A percentile compares a stretch with the other conserved stretches of the same genome.
Evolutionary conservation across 192 early-diverging fungal genomes (phyloP).

Genomic region (Coemansia sp.): DNA sequence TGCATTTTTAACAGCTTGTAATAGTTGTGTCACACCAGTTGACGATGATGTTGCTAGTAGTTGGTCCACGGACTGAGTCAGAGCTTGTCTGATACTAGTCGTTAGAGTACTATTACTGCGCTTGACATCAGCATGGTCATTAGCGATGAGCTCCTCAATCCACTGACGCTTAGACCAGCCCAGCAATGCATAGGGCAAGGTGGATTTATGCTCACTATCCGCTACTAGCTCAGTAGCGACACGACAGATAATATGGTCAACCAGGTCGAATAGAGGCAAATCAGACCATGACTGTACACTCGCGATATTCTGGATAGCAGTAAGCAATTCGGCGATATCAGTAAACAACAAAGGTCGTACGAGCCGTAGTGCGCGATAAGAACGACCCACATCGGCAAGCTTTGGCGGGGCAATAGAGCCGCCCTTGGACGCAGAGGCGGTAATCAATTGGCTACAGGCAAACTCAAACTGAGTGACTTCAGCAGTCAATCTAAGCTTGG

Average conservation of each 20-base stretch:
- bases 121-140: neutral
- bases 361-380: conserved; percentile 23
- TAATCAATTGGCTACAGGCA: conserved; percentile 36
- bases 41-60: neutral
- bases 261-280: conserved; percentile 14
- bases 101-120: neutral
- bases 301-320: neutral
- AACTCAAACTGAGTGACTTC: conserved; percentile 46
- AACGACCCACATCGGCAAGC: conserved; percentile 16
- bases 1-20: neutral
- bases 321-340: conserved; percentile 12
- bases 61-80: neutral
- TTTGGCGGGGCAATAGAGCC: neutral
- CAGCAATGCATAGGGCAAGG: conserved; percentile 18
- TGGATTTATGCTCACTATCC: neutral
- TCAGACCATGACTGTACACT: neutral
- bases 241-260: conserved; percentile 26
- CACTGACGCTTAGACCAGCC: conserved; percentile 23
- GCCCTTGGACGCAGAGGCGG: neutral
- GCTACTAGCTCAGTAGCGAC: conserved; percentile 19
- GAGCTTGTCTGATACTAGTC: neutral
- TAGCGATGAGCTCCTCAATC: conserved; percentile 5
- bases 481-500: conserved; percentile 29
- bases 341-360: conserved; percentile 46
- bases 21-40: neutral